Base-by-base conservation (phyloP, 2,329 filamentous ascomycete species). In the Neonectria coccinea region DNA sequence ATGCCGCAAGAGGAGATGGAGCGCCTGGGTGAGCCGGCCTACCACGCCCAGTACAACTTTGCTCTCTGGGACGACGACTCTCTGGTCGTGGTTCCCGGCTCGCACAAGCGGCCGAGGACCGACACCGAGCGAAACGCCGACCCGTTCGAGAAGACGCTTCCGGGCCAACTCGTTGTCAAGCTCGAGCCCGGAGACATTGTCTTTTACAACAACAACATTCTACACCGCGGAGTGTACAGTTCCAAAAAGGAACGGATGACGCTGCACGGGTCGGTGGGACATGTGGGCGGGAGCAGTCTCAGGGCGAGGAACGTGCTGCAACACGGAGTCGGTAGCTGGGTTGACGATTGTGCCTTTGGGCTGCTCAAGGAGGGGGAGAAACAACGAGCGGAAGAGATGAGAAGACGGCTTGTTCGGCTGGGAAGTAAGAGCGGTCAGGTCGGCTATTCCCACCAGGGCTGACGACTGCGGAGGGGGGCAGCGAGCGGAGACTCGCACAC, bases 171-270 rank as follows among this genome's bases (percentile, higher is more conserved):
- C 14, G 79, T 86, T 4, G 92, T 97, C 16, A 75, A 82, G 74
- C 81, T 97, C 66, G 81, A 86, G 67, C 85, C 92, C 0, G 93
- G 93, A 0, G 93, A 97, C 78, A 88, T 91, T 16, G 92, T 92
- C 45, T 97, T 97, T 73, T 97, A 97, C 76, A 89, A 97, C 78
- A 97, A 94, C 75, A 97, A 97, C 77, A 97, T 97, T 68, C 77
- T 97, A 67, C 91, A 93, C 74, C 82, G 91, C 4, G 91, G 91
- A 1, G 87, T 87, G 29, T 94, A 93, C 76, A 81, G 85, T 68
- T 78, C 79, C 12, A 72, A 42, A 1, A 85, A 81, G 70, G 89
- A 92, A 79, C 81, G 91, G 25, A 85, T 91, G 83, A 93, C 91
- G 65, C 78, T 93, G 73, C 91, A 93, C 77, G 91, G 91, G 7